These are phyloP conservation scores for Ilyonectria sp. DNA, from an alignment of 2,329 filamentous ascomycete species.

Conservation along the genomic window DNA sequence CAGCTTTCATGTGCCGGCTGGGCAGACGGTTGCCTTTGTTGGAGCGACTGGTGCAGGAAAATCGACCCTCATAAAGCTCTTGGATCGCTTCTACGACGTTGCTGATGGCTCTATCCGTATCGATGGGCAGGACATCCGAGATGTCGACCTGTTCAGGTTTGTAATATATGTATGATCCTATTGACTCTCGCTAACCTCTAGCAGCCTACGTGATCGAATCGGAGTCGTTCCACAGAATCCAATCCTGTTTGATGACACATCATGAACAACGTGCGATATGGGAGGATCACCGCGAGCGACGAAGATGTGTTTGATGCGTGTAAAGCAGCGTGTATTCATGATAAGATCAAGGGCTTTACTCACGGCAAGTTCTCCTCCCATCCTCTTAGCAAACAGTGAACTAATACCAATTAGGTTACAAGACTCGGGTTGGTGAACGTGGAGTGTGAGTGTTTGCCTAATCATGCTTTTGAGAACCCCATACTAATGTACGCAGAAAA, in stretches of 20 bases:
- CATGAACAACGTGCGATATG: conserved; percentile 73
- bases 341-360: conserved; percentile 69
- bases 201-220: conserved; percentile 66
- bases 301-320: conserved; percentile 70
- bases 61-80: conserved; percentile 71
- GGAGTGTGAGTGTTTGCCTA: conserved; percentile 57
- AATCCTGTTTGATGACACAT: conserved; percentile 72
- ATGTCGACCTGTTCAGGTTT: conserved; percentile 66
- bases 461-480: not conserved
- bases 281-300: conserved; percentile 67
- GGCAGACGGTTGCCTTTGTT: conserved; percentile 72
- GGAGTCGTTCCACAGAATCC: conserved; percentile 71
- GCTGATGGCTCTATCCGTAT: conserved; percentile 67
- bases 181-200: conserved; percentile 39
- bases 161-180: not conserved
- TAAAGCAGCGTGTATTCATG: conserved; percentile 70
- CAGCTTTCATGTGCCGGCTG: conserved; percentile 64
- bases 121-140: conserved; percentile 70
- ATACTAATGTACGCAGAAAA: conserved; percentile 59
- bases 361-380: conserved; percentile 56
- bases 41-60: conserved; percentile 73
- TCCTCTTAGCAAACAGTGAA: not conserved
- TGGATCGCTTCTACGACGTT: conserved; percentile 73
- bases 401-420: conserved; percentile 57
- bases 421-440: conserved; percentile 66